Evolutionary conservation across 169 alveolate genomes (phyloP).

Genomic region (Plasmodium blacklocki): DNA sequence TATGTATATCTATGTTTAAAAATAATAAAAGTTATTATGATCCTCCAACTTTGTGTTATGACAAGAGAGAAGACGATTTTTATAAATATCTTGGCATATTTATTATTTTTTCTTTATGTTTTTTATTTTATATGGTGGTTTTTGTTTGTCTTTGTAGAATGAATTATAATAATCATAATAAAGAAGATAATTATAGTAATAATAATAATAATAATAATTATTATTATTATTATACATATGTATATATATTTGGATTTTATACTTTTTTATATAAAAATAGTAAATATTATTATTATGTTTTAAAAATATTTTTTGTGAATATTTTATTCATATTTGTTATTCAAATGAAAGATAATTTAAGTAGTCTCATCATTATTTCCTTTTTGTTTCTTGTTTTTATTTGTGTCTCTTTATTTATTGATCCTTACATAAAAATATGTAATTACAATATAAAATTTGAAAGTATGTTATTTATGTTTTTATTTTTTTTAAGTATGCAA

Average conservation of each 20-base stretch:
- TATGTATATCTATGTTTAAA: constrained; percentile 65
- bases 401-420: constrained; percentile 27
- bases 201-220: no score
- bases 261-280: constrained; percentile 64
- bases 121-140: constrained; percentile 25
- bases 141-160: constrained; percentile 30
- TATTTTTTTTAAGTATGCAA: constrained; percentile 74
- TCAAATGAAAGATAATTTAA: constrained; percentile 42
- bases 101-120: constrained; percentile 18
- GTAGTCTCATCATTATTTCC: constrained; percentile 32
- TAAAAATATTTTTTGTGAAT: constrained; percentile 38
- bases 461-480: constrained; percentile 56
- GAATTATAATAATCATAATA: not conserved
- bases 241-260: constrained; percentile 54
- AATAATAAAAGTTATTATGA: constrained; percentile 60
- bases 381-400: constrained; percentile 57
- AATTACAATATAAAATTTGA: constrained; percentile 28
- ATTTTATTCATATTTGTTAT: constrained; percentile 52
- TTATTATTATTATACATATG: not conserved
- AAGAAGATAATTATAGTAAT: no score
- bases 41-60: constrained; percentile 34
- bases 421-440: constrained; percentile 38
- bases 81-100: constrained; percentile 32
- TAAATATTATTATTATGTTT: constrained; percentile 38
- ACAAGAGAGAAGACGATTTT: constrained; percentile 10